phyloP scores from a whole-genome alignment of 2,329 filamentous ascomycete species.

The Rhynchosporium secalis region DNA sequence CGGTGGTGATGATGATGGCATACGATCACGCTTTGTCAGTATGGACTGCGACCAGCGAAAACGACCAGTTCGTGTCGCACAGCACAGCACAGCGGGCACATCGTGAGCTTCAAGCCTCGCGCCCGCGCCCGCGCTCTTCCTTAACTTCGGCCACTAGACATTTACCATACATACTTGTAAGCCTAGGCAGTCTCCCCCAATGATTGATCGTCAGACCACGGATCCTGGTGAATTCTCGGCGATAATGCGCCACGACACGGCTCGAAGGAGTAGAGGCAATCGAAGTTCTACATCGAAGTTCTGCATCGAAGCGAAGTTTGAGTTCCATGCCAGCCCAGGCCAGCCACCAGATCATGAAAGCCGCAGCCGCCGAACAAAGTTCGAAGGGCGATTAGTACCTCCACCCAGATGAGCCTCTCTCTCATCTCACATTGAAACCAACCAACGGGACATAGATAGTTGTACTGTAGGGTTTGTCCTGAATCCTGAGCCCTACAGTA shows the following conservation, averaged over 20 bases:
- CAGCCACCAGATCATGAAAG: constrained; percentile 25
- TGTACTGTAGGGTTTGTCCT: too few species aligned
- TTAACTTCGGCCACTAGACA: too few species aligned
- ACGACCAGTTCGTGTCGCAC: background rate
- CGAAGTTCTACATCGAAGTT: constrained; percentile 31
- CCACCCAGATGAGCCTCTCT: background rate
- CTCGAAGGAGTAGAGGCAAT: constrained; percentile 30
- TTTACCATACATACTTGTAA: too few species aligned
- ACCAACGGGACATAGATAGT: too few species aligned
- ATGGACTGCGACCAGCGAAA: background rate
- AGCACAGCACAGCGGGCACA: too few species aligned
- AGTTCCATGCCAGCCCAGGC: background rate
- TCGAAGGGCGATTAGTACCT: background rate
- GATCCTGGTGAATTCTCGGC: background rate
- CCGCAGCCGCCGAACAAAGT: constrained; percentile 31
- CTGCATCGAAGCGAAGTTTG: too few species aligned
- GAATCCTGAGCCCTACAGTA: background rate
- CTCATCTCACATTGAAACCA: too few species aligned
- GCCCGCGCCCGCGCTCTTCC: too few species aligned
- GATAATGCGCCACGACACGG: background rate
- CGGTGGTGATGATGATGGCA: background rate
- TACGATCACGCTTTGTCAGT: constrained; percentile 4
- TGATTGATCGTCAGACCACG: background rate
- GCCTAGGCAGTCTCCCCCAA: background rate
- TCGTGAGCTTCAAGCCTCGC: too few species aligned